A percentile compares a stretch with the other conserved stretches of the same genome.
Evolutionary conservation across 2,329 filamentous ascomycete species (phyloP).

Genomic region (Pseudogymnoascus sp.): DNA sequence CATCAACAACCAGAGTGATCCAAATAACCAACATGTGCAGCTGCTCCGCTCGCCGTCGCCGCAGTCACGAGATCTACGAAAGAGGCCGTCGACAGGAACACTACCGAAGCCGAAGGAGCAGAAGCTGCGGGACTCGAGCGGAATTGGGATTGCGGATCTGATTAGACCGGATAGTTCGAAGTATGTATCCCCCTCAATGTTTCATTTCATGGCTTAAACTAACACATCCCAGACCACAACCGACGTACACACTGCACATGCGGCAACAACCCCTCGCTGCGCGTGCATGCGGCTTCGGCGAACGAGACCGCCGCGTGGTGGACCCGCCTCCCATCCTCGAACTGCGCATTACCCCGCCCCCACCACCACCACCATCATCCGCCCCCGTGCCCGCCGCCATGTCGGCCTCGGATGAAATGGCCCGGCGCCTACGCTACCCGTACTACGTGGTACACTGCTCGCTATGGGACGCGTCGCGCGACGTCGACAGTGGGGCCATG

Average conservation of each 20-base stretch:
- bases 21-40: background rate
- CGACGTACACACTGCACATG: slow-evolving; percentile 39
- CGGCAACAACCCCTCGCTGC: slow-evolving; percentile 73
- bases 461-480: slow-evolving; percentile 62
- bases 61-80: background rate
- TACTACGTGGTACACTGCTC: slow-evolving; percentile 69
- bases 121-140: background rate
- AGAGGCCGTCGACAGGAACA: background rate
- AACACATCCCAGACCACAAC: slow-evolving; percentile 3
- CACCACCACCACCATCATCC: background rate
- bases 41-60: background rate
- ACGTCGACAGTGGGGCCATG: slow-evolving; percentile 61
- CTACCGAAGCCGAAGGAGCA: background rate
- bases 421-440: slow-evolving; percentile 46
- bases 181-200: background rate
- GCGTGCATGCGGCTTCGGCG: slow-evolving; percentile 74
- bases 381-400: background rate
- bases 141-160: background rate
- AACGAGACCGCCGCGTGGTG: slow-evolving; percentile 72
- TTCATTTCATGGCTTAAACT: background rate
- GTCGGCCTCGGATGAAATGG: slow-evolving; percentile 31
- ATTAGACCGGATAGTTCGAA: background rate
- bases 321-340: slow-evolving; percentile 79
- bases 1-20: background rate
- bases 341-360: slow-evolving; percentile 53